Evolutionary conservation across 129 eudicot genomes (phyloP).

Genomic region (Flaveria robusta): DNA sequence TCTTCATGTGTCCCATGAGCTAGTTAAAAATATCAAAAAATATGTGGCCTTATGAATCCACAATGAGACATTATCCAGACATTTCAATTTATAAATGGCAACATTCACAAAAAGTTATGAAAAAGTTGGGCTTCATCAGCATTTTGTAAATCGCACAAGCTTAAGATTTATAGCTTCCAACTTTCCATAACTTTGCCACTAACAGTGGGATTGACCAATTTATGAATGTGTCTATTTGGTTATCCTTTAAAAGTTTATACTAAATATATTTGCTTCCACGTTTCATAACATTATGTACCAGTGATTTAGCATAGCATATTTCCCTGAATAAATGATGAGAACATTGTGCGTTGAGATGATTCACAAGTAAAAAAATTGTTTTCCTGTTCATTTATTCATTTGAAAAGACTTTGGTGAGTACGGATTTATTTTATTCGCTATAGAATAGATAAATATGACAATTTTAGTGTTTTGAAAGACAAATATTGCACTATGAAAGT

Average conservation of each 20-base stretch:
- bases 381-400: too few relatives aligned
- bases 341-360: too few relatives aligned
- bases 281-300: too few relatives aligned
- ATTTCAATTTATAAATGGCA: not conserved
- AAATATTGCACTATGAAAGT: too few relatives aligned
- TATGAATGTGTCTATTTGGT: not conserved
- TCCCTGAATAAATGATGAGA: too few relatives aligned
- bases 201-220: not conserved
- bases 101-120: not conserved
- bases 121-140: not conserved
- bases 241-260: not conserved
- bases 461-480: too few relatives aligned
- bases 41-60: not conserved
- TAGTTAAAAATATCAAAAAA: conserved; percentile 21
- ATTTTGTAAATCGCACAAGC: too few relatives aligned
- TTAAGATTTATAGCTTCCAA: not conserved
- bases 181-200: not conserved
- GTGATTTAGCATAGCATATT: too few relatives aligned
- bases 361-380: too few relatives aligned
- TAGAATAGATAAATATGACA: too few relatives aligned
- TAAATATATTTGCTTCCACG: not conserved
- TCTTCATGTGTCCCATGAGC: conserved; percentile 48
- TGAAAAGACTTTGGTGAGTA: too few relatives aligned
- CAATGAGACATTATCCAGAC: not conserved
- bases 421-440: too few relatives aligned